Evolutionary conservation across 495 filamentous ascomycete genomes (phyloP).

Genomic region (Penicillium bialowiezense): DNA sequence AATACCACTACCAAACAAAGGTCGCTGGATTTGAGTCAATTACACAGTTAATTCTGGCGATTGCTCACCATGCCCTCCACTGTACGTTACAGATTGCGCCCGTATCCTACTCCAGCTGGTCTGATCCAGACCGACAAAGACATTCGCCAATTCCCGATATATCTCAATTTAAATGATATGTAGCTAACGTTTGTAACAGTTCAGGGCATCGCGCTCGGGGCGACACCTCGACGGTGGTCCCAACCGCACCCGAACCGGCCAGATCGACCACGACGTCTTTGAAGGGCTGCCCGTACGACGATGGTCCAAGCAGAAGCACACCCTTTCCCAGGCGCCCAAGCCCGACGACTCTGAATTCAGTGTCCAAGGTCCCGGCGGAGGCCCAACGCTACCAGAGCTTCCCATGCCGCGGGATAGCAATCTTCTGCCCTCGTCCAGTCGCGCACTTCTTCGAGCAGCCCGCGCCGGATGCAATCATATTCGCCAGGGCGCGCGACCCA

Average conservation of each 20-base stretch:
- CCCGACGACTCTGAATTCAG: conserved; percentile 45
- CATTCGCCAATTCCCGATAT: background rate
- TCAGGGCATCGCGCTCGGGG: conserved; percentile 45
- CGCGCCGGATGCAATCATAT: conserved; percentile 70
- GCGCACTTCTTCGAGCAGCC: conserved; percentile 80
- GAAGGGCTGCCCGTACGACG: conserved; percentile 91
- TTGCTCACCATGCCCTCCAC: conserved; percentile 39
- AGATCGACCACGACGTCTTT: conserved; percentile 91
- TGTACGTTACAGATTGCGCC: conserved; percentile 32
- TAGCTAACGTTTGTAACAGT: conserved; percentile 29
- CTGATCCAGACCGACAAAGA: background rate
- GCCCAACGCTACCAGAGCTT: conserved; percentile 48
- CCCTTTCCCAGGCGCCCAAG: conserved; percentile 62
- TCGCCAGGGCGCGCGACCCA: conserved; percentile 37
- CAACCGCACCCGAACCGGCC: conserved; percentile 70
- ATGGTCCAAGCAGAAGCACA: conserved; percentile 75
- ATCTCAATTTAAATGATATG: background rate
- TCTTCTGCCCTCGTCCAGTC: conserved; percentile 71
- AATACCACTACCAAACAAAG: too few relatives aligned
- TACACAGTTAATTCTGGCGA: too few relatives aligned
- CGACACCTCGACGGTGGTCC: conserved; percentile 51
- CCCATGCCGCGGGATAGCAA: conserved; percentile 86
- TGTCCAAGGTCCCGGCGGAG: conserved; percentile 58
- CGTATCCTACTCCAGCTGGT: conserved; percentile 3
- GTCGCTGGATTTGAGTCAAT: too few relatives aligned